Base-by-base conservation (phyloP, 371 early-diverging fungal species). In the Lichtheimia ornata region DNA sequence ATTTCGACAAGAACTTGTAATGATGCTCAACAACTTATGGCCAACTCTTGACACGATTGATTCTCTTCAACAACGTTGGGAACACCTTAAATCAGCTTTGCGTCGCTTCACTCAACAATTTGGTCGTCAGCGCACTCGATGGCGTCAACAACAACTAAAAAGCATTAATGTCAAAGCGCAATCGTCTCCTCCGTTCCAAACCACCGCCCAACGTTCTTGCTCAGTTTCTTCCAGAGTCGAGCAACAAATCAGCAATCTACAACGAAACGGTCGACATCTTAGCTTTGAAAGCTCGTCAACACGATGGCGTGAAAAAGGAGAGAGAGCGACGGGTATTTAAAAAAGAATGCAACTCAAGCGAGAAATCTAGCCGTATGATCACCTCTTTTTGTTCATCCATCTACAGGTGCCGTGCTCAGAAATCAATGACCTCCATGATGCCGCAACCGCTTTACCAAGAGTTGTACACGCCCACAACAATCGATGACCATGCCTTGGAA, bases 281-380 rank as follows among this genome's bases (percentile, higher is more conserved):
- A 4, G 61, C 61, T 1, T 27, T 61, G 9, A n/a, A 30, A 13
- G 43, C 61, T 2, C 22, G 41, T 12, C 24, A 35, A 43, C n/a
- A n/a, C 61, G 61, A 4, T 45, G 61, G 61, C 61, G 54, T 7
- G 61, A 61, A 20, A 4, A 42, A 15, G 61, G 61, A 1, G 61
- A 61, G 35, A 15, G 1, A 2, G 50, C 59, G 1, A 51, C 50
- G 51, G 60, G 1, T 58, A 62, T 44, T 41, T 59, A 2, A 60
- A 63, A 53, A 15, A 27, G 3, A 53, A 47, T 35, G 20, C 27
- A 13, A 11, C 11, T 9, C 5, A 11, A 1, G 43, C 54, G 0
- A 20, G 9, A 24, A n/a, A n/a, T n/a, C 64, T 13, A 45, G 49
- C n/a, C 42, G 53, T 6, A 22, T 12, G 9, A 43, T 61, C 13